Base-by-base conservation (phyloP, 352 stramenopile genomes). In the Plasmopara muralis region DNA sequence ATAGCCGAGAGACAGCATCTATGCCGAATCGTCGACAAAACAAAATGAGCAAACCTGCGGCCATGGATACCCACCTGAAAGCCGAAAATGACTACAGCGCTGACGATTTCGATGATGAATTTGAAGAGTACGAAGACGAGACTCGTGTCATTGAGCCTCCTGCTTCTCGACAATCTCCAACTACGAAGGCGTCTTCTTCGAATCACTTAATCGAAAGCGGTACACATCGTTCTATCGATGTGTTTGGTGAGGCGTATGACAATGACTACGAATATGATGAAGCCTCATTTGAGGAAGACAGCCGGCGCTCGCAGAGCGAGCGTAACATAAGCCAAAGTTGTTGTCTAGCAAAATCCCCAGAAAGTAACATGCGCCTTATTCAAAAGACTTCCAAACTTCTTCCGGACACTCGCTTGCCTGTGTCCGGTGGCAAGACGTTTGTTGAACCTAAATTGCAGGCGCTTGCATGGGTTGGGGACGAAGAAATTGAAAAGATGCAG, bases 201-300 rank as follows among this genome's bases (percentile, higher is more conserved):
- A 52, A 44, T 38, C 51, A 50, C 45, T 58, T 42, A 18, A 43
- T 57, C 14, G 45, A 43, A 31, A 64, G 38, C 33, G 60, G 56
- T 43, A 43, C 54, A 14, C 60, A 37, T 10, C 50, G 50, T 42
- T 46, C 47, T 10, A 31, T 39, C 31, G 16, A 52, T n/a, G 34
- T 49, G 15, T 68, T 50, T 33, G 47, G 53, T 18, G 55, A 54
- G 43, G 54, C 38, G 29, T 64, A 50, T 4, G 65, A 70, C 20
- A 54, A 64, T 43, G 71, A 80, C 54, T 83, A 87, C 67, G 73
- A 77, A 48, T 83, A 89, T 68, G 60, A 65, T 18, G 72, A 83
- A 53, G 66, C 60, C 31, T 91, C 81, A 25, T 89, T 91, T 35
- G 81, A 89, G 49, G 65, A 81, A n/a, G 77, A 91, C 50, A 87